Conservation (phyloP, 306 rosid species). For the Quercus mongolica region DNA sequence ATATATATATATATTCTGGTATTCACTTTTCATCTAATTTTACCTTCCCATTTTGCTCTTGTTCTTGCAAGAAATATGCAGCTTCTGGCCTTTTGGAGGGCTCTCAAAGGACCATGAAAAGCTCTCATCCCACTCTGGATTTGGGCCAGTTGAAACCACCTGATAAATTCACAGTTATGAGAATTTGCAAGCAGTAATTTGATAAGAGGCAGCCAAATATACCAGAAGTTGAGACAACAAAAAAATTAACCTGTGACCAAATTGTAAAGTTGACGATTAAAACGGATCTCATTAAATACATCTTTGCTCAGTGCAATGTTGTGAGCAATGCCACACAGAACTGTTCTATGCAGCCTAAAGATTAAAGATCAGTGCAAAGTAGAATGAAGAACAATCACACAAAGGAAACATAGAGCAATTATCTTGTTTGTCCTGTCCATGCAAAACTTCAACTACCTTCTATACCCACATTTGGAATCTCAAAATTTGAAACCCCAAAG, state of each 20-base stretch:
- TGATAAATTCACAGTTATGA: conserved; percentile 29
- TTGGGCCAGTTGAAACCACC: conserved; percentile 95
- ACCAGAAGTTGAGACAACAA: neutral
- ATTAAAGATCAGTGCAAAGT: no score
- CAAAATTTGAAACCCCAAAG: neutral
- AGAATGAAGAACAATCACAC: no score
- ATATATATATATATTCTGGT: neutral
- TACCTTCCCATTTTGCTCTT: conserved; percentile 99
- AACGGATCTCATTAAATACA: neutral
- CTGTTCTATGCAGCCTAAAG: no score
- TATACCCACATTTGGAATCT: neutral
- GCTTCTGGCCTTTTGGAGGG: conserved; percentile 98
- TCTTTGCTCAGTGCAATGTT: neutral
- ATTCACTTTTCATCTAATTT: neutral
- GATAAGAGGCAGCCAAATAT: neutral
- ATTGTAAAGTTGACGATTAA: neutral
- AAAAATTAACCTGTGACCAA: neutral
- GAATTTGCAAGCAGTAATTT: neutral
- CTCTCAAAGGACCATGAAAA: conserved; percentile 98
- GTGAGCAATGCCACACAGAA: no score
- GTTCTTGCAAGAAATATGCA: conserved; percentile 96
- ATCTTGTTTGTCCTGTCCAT: no score
- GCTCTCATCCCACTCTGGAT: conserved; percentile 96
- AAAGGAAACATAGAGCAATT: no score
- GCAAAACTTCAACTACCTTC: no score